These are phyloP conservation scores for Hymenoscyphus occultus DNA, from an alignment of 2,329 filamentous ascomycete genomes.

Conservation along the genomic window DNA sequence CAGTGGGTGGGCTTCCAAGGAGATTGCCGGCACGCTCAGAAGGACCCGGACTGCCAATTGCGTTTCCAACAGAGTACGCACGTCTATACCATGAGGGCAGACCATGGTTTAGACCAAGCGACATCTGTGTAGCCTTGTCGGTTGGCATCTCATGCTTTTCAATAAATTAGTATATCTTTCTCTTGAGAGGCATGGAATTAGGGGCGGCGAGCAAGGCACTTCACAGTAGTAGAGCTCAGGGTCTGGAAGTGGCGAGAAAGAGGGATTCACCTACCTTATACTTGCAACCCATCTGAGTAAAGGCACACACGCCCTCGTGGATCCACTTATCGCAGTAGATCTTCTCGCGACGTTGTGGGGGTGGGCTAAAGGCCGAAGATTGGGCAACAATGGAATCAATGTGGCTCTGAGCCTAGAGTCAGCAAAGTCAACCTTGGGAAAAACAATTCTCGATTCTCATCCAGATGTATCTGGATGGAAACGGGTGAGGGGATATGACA, in stretches of 20 bases:
- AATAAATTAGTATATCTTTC: no score
- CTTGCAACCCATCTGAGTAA: conserved; percentile 79
- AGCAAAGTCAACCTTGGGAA: not conserved
- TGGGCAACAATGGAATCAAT: conserved; percentile 28
- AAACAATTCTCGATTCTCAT: no score
- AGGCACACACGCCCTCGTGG: conserved; percentile 79
- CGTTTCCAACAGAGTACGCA: conserved; percentile 8
- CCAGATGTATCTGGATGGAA: not conserved
- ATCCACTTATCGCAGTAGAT: conserved; percentile 90
- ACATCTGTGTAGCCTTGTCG: conserved; percentile 61
- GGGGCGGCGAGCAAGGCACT: no score
- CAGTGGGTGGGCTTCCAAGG: not conserved
- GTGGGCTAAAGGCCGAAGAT: not conserved
- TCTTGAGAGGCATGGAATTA: no score
- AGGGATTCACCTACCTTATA: conserved; percentile 47
- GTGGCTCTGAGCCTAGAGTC: conserved; percentile 12
- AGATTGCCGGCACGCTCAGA: not conserved
- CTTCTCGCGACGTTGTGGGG: conserved; percentile 47
- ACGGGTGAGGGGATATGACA: not conserved
- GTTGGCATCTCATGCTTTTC: conserved; percentile 77
- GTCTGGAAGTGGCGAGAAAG: no score
- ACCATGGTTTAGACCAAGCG: conserved; percentile 68
- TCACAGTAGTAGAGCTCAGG: no score
- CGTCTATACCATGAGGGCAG: conserved; percentile 53
- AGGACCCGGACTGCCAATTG: not conserved